phyloP scores from a whole-genome alignment of 1,139 yeast species.

The Saccharomyces hybrid region DNA sequence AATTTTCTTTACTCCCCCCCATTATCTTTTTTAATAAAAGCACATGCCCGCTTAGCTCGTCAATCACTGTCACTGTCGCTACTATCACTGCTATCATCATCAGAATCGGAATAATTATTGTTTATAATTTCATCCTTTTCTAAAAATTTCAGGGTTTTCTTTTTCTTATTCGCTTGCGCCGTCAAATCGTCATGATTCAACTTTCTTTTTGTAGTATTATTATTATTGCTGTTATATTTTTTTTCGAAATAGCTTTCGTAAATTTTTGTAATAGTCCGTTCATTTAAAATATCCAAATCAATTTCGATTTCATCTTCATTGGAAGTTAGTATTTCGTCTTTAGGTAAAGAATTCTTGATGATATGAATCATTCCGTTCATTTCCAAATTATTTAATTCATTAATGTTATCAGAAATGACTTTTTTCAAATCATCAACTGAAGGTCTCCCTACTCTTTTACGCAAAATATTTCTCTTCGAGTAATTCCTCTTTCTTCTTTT shows the following conservation, averaged over 20 bases:
- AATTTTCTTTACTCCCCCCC: not conserved
- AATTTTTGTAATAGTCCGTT: slow-evolving; percentile 69
- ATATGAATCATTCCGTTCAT: slow-evolving; percentile 76
- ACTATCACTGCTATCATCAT: not conserved
- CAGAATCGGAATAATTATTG: not conserved
- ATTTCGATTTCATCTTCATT: slow-evolving; percentile 79
- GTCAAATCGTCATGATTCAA: not conserved
- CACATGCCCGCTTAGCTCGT: not conserved
- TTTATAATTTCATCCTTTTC: not conserved
- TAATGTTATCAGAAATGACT: slow-evolving; percentile 80
- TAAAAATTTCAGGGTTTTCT: not conserved
- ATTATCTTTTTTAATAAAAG: not conserved
- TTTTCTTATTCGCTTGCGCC: not conserved
- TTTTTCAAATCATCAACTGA: slow-evolving; percentile 78
- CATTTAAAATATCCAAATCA: slow-evolving; percentile 90
- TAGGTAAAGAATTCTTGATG: slow-evolving; percentile 81
- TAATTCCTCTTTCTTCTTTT: slow-evolving; percentile 36
- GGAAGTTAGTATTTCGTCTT: slow-evolving; percentile 37
- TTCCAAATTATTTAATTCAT: slow-evolving; percentile 66
- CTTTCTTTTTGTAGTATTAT: not conserved
- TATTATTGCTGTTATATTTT: not conserved
- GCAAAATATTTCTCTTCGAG: slow-evolving; percentile 9
- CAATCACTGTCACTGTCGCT: not conserved
- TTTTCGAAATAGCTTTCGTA: slow-evolving; percentile 44
- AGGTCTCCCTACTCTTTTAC: not conserved